Base-by-base conservation (phyloP, 352 stramenopile species). In the Globisporangium iwayamae region DNA sequence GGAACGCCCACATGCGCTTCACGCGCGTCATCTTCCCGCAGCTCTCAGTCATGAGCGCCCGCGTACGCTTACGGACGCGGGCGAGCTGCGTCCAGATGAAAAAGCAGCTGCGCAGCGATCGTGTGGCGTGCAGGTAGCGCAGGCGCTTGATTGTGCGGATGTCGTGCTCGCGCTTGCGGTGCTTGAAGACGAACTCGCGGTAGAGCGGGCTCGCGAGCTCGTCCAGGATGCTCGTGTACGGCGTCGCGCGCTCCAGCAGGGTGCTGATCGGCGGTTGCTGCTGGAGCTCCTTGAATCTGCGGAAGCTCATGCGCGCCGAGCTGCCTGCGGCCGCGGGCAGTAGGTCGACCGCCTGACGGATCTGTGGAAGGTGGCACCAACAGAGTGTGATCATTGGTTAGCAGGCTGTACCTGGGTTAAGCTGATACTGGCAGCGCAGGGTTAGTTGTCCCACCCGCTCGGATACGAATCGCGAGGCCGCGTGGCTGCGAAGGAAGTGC, bases 201-300 rank as follows among this genome's bases (percentile, higher is more conserved):
- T 89, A 89, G 10, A 86, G 43, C 4, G 73, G 66, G 38, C 71
- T 75, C 43, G 72, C 76, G 61, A 91, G 69, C 32, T 91, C 82
- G 48, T 91, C 77, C 0, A 90, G 51, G 22, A 74, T 62, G 13
- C 60, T 80, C 3, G 85, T 91, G 62, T 89, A 70, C 10, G 68
- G 68, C 0, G 74, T 73, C 28, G 64, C 74, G 3, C 66, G 64
- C 5, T 73, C 71, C 11, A 93, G 67, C 6, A 91, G 55, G 5
- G 69, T 60, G 52, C 60, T 63, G n/a, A 93, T 25, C 0, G 80
- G 75, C 18, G 77, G 70, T 14, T 85, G 66, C 18, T 76, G 59
- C 7, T 84, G 47, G 2, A 93, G 54, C 28, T 61, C 51, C 20
- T 76, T 75, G 65, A 91, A 85, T 25, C 70, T 67, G 20, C 74